Evolutionary conservation across 306 rosid species (phyloP), one percentile per base, ranked within the genome.

Genomic region (Fragaria ananassa): DNA sequence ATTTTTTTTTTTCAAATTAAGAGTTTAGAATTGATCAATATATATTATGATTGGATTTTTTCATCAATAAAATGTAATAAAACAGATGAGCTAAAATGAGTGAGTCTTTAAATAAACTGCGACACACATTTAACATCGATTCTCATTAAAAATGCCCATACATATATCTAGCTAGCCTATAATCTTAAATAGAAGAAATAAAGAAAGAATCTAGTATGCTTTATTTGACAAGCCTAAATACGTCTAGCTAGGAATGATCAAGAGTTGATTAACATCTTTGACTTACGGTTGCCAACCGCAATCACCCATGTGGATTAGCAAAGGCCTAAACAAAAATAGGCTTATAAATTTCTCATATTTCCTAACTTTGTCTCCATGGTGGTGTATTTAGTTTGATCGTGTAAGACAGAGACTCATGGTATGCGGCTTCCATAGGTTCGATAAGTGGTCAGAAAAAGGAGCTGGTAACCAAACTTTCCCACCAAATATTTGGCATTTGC

Each of bases 391-490:
- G 67, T 61, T 61, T 29, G 67, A 61, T 61, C 67, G 35, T 31
- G 14, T 29, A 61, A 6, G 65, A 29, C 2, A 51, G 1, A 1
- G n/a, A 75, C 13, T 13, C 34, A 67, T 71, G 44, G 87, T 81
- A 17, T 69, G 68, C 42, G 31, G 68, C 70, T 81, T 70, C 56
- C 51, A 63, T 63, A 29, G 10, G 27, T 23, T 79, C n/a, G 2
- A 1, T 6, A 1, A 37, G 6, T 84, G 91, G 96, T 88, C 86
- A 82, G 85, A 75, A 80, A 88, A 90, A 66, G 96, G 91, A 86
- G 95, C 91, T 77, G 91, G 93, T 89, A 84, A 88, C 96, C 96
- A 89, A 93, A 91, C 93, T 89, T 89, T 88, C 81, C 88, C 94
- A 89, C 92, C 93, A 80, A 76, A 75, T 31, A 85, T 54, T 81